phyloP scores from a whole-genome alignment of 768 basidiomycete genomes.

The Kwoniella bestiolae region DNA sequence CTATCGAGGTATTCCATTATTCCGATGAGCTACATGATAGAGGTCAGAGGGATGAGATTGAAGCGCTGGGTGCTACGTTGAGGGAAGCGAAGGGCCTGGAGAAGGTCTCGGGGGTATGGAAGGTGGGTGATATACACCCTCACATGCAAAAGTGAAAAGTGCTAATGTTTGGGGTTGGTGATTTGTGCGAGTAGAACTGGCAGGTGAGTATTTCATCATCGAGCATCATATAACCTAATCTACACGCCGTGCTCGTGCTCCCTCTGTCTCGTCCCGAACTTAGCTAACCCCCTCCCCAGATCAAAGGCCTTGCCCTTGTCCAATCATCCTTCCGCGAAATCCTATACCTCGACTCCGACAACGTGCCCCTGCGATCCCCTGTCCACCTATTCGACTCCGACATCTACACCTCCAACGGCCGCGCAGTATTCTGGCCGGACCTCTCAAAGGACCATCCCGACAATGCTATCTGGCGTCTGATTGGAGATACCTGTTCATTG shows the following conservation, averaged over 20 bases:
- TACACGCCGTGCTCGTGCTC: not conserved
- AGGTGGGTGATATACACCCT: conserved; percentile 33
- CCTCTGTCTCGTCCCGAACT: no score
- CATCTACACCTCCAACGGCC: conserved; percentile 47
- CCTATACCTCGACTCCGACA: conserved; percentile 50
- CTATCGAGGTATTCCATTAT: conserved; percentile 60
- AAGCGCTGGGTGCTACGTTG: conserved; percentile 55
- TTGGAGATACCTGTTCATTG: conserved; percentile 55
- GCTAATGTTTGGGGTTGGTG: not conserved
- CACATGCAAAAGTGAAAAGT: not conserved
- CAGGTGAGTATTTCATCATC: conserved; percentile 26
- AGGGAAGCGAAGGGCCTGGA: conserved; percentile 41
- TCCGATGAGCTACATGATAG: conserved; percentile 55
- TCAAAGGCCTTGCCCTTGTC: conserved; percentile 58
- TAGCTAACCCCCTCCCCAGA: no score
- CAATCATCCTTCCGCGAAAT: conserved; percentile 52
- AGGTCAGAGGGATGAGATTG: conserved; percentile 44
- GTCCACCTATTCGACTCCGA: conserved; percentile 57
- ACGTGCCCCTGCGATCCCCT: conserved; percentile 58
- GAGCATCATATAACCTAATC: not conserved
- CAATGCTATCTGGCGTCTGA: conserved; percentile 60
- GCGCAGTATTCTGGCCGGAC: conserved; percentile 61
- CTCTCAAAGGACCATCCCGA: conserved; percentile 59
- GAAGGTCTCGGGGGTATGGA: conserved; percentile 42
- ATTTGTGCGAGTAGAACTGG: conserved; percentile 31